Evolutionary conservation across 768 basidiomycete genomes (phyloP).

Genomic region (Galerina sulciceps): DNA sequence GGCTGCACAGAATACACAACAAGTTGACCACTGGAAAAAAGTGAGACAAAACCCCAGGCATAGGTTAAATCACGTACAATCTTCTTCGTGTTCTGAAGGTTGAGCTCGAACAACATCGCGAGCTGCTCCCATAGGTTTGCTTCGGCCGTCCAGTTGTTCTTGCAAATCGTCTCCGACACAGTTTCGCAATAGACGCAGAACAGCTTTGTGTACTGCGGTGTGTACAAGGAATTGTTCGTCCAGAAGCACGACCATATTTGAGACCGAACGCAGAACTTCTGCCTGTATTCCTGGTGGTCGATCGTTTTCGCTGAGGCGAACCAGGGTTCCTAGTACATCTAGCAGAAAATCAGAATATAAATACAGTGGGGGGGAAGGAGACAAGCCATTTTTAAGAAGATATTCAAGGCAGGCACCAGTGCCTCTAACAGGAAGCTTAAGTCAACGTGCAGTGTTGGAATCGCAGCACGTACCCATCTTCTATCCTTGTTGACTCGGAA

Average conservation of each 20-base stretch:
- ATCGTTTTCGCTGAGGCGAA: slow-evolving; percentile 84
- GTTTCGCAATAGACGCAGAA: slow-evolving; percentile 80
- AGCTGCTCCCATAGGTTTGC: slow-evolving; percentile 84
- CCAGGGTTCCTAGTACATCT: slow-evolving; percentile 87
- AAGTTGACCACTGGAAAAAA: slow-evolving; percentile 80
- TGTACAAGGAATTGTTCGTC: slow-evolving; percentile 95
- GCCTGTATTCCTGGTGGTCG: slow-evolving; percentile 90
- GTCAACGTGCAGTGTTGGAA: slow-evolving; percentile 4
- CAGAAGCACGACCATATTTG: slow-evolving; percentile 89
- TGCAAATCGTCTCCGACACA: slow-evolving; percentile 94
- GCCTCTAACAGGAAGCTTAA: slow-evolving; percentile 48
- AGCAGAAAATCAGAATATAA: background rate
- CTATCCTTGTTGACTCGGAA: slow-evolving; percentile 81
- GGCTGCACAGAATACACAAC: slow-evolving; percentile 89
- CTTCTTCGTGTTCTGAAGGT: slow-evolving; percentile 90
- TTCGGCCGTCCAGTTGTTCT: slow-evolving; percentile 82
- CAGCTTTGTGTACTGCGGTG: slow-evolving; percentile 86
- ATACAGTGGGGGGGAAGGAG: background rate
- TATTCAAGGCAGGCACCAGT: slow-evolving; percentile 93
- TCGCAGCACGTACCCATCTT: slow-evolving; percentile 74
- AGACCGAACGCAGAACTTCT: slow-evolving; percentile 84
- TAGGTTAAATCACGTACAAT: slow-evolving; percentile 54
- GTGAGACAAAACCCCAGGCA: background rate
- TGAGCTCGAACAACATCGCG: slow-evolving; percentile 65
- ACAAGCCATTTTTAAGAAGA: slow-evolving; percentile 82